Conservation (phyloP, 768 basidiomycete species). For the Agrocybe chaxingu region DNA sequence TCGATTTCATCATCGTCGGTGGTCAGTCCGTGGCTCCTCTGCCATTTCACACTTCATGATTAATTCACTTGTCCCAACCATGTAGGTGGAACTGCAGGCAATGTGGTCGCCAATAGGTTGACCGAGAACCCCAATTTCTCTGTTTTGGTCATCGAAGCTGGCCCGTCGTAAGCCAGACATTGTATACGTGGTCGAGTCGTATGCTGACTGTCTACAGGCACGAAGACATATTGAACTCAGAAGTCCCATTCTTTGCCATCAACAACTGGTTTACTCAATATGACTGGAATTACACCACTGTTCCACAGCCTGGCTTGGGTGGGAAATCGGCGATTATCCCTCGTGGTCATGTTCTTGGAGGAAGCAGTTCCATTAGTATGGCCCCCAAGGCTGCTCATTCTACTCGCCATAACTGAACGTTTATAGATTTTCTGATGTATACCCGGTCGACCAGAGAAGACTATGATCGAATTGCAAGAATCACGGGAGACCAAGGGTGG, state of each 20-base stretch:
- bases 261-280: constrained; percentile 13
- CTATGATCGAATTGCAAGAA: constrained; percentile 48
- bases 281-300: constrained; percentile 31
- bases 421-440: constrained; percentile 21
- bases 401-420: background rate
- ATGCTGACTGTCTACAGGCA: constrained; percentile 10
- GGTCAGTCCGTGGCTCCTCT: background rate
- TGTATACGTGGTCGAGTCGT: too few relatives aligned
- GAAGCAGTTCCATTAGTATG: constrained; percentile 19
- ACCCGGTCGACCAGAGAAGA: constrained; percentile 35
- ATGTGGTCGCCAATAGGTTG: constrained; percentile 52
- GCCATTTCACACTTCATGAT: too few relatives aligned
- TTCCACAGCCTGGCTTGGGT: constrained; percentile 17
- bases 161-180: constrained; percentile 38
- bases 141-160: constrained; percentile 53
- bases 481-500: constrained; percentile 48
- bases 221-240: constrained; percentile 16
- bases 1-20: background rate
- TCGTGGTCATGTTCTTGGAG: constrained; percentile 26
- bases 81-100: constrained; percentile 52
- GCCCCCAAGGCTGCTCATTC: background rate
- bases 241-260: constrained; percentile 18
- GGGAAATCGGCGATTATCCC: constrained; percentile 17
- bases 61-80: background rate
- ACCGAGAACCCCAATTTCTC: constrained; percentile 44